phyloP scores from a whole-genome alignment of 1,284 basidiomycete genomes.

The Trametes polyzona region DNA sequence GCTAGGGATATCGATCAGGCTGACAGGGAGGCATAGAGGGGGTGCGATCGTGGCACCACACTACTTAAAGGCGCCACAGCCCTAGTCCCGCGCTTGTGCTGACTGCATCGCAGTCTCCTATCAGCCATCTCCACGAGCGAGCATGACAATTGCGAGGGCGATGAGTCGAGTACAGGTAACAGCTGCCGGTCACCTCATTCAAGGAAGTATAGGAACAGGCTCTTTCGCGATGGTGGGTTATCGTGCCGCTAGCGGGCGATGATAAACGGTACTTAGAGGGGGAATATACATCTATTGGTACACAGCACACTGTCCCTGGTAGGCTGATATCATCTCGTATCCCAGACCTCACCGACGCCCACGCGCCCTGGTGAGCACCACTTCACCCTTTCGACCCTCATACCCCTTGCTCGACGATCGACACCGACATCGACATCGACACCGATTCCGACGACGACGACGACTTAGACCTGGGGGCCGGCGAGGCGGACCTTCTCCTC shows the following conservation, averaged over 20 bases:
- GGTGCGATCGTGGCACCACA: no score
- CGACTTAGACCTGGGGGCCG: slow-evolving; percentile 56
- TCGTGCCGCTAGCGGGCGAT: background rate
- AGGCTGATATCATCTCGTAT: background rate
- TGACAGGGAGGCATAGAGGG: no score
- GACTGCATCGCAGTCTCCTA: no score
- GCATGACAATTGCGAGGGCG: no score
- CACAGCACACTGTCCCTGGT: slow-evolving; percentile 7
- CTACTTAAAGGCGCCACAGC: no score
- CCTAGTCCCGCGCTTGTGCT: no score
- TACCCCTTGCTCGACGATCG: background rate
- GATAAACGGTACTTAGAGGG: background rate
- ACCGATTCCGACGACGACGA: background rate
- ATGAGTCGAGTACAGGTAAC: no score
- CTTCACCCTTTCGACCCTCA: background rate
- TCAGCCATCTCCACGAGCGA: no score
- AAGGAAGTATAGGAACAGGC: no score
- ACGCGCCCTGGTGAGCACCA: background rate
- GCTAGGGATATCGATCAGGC: no score
- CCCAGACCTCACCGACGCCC: background rate
- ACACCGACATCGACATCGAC: background rate
- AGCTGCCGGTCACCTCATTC: no score
- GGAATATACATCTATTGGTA: slow-evolving; percentile 10
- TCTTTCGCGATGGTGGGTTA: background rate
- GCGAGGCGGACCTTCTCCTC: slow-evolving; percentile 77